Evolutionary conservation across 805 yeast species (phyloP), one percentile per base, ranked within the genome.

Genomic region (Alloascoidea hylecoeti): DNA sequence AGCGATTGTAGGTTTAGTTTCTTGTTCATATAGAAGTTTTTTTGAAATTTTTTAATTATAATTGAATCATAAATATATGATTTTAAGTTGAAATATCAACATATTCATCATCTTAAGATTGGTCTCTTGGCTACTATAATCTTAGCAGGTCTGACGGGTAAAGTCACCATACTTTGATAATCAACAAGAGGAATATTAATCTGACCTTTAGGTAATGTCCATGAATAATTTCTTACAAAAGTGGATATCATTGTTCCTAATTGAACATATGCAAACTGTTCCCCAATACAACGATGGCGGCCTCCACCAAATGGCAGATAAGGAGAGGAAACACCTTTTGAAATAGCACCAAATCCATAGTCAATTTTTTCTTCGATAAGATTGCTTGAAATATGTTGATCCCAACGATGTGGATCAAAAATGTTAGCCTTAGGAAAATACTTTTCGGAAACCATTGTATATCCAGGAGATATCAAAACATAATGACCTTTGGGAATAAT

Each of bases 301-400:
- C 98, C 98, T 60, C 97, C 98, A 49, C 98, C 98, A 53, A 92
- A 92, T 40, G 98, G 98, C 57, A 92, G 72, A 63, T 85, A 92
- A 41, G 97, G 95, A 34, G 96, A 84, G 18, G 84, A 66, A 38
- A 89, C 97, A 63, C 97, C 98, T 64, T 92, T 92, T 35, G 95
- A 77, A 45, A 92, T 83, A 42, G 84, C 82, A 56, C 96, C 96
- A 50, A 89, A 89, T n/a, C 97, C 97, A 56, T 88, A 89, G 60
- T 89, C 97, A 34, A 86, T 78, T 39, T 70, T 61, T 38, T 42
- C 50, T 35, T 44, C 56, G 16, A 43, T 50, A 28, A 39, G 44
- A 36, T 33, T 36, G 13, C 15, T 30, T 9, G 9, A 9, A 9
- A 9, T 23, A 9, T 23, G 9, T n/a, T 23, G 30, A n/a, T 49